These are phyloP conservation scores for Candida endomychidarum DNA, from an alignment of 805 yeast species.

Conservation along the genomic window DNA sequence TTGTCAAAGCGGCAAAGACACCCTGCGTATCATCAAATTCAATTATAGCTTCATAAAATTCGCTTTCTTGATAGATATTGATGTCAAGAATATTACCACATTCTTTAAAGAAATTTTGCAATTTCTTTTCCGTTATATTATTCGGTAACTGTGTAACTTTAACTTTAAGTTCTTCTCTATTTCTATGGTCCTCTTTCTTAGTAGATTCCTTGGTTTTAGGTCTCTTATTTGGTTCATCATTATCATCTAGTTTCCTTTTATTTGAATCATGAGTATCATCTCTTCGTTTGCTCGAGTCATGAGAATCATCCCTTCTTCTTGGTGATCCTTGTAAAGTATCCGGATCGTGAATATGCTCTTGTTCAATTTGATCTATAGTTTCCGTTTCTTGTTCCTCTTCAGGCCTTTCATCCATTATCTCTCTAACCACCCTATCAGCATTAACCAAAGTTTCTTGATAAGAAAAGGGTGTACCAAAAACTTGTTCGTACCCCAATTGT, in stretches of 20 bases:
- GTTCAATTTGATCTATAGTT: constrained; percentile 7
- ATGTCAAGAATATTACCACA: constrained; percentile 57
- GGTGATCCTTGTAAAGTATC: too few species aligned
- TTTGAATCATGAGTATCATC: too few species aligned
- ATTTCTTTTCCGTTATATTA: constrained; percentile 34
- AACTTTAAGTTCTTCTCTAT: constrained; percentile 61
- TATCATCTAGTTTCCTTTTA: too few species aligned
- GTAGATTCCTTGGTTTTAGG: neutral
- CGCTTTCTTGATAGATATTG: constrained; percentile 16
- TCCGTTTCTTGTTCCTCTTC: constrained; percentile 1
- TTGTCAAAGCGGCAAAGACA: constrained; percentile 60
- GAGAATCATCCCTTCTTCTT: constrained; percentile 7
- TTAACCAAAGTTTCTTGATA: constrained; percentile 23
- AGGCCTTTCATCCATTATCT: constrained; percentile 7
- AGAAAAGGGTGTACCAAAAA: constrained; percentile 28
- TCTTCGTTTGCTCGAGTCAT: neutral
- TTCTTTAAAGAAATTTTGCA: constrained; percentile 49
- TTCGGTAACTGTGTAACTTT: constrained; percentile 51
- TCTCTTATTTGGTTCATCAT: constrained; percentile 1
- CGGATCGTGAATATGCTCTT: constrained; percentile 1
- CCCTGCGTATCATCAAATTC: constrained; percentile 53
- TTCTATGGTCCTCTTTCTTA: constrained; percentile 29
- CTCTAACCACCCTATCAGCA: constrained; percentile 23
- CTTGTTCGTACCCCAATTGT: constrained; percentile 36
- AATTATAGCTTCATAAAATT: constrained; percentile 46